Conservation (phyloP, 2,329 filamentous ascomycete genomes). For the Cytospora mali region DNA sequence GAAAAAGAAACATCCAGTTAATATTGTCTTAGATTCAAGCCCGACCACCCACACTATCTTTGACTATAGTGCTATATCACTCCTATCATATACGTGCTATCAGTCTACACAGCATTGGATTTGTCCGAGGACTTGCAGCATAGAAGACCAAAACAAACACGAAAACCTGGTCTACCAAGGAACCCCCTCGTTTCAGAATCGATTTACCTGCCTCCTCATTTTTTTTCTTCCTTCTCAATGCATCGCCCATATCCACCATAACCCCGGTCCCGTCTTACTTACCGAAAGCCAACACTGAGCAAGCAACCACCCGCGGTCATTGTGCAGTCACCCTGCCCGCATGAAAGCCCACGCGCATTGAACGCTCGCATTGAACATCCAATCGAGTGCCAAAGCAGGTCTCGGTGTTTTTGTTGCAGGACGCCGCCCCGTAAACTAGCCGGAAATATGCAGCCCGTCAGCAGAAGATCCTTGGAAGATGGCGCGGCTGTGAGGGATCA, state of each 20-base stretch:
- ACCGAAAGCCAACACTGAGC: background rate
- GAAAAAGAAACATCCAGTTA: no score
- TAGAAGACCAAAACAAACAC: no score
- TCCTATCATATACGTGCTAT: background rate
- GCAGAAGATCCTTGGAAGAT: background rate
- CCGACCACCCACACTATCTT: no score
- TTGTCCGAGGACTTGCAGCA: background rate
- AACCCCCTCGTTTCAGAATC: background rate
- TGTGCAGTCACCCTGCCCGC: conserved; percentile 10
- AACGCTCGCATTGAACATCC: conserved; percentile 13
- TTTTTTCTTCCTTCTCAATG: background rate
- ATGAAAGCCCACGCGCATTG: background rate
- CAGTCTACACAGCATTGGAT: background rate
- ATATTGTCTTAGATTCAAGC: no score
- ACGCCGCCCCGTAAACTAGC: conserved; percentile 20
- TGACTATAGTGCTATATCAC: no score
- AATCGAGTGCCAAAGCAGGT: conserved; percentile 3
- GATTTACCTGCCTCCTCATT: background rate
- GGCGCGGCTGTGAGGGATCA: conserved; percentile 17
- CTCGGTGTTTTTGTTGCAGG: conserved; percentile 11
- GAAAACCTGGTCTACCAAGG: background rate
- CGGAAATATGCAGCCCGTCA: background rate
- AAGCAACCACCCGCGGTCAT: conserved; percentile 1
- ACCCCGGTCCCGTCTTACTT: conserved; percentile 2
- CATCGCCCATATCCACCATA: conserved; percentile 14